Evolutionary conservation across 164 flowering plant species (phyloP), one percentile per base, ranked within the genome.

Genomic region (Cinnamomum micranthum): DNA sequence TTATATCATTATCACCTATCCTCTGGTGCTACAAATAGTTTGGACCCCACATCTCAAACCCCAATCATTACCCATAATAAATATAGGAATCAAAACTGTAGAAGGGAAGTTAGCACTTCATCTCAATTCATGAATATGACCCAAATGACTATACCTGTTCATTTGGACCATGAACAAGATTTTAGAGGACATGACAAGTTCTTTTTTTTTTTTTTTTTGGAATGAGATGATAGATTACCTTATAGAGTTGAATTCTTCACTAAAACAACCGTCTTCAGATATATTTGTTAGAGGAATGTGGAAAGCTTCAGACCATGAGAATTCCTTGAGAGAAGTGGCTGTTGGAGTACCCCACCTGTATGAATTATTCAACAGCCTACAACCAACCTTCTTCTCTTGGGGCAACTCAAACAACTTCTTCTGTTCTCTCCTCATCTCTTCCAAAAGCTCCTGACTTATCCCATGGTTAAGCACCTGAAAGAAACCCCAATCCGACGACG

Each of bases 401-500:
- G 95, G 84, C 66, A 81, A 68, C 69, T 82, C 77, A 73, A 92
- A 92, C 71, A 90, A 50, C 86, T 81, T 86, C 78, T 78, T 71
- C 72, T 92, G 95, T 80, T 90, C 93, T 64, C 72, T 80, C 74
- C 91, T 88, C 91, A 92, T 89, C 74, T 71, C 76, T 72, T 52
- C 71, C 6, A 92, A 82, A 5, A 92, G 81, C 75, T 87, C 82
- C 25, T 51, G 71, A 78, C 85, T 84, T 3, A 90, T 83, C 9
- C 93, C 93, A 81, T 92, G 97, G 86, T 92, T 92, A 74, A 90
- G 80, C n/a, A 89, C 89, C 75, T 89, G 93, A 75, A 92, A 92
- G 79, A 92, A 92, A 3, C 97, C 97, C 97, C 95, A 92, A 65
- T 92, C 89, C 0, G 86, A 75, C 3, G 97, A 84, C 0, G 97